These are phyloP conservation scores for Cordyceps tenuipes DNA, from an alignment of 2,329 filamentous ascomycete species.

Conservation along the genomic window DNA sequence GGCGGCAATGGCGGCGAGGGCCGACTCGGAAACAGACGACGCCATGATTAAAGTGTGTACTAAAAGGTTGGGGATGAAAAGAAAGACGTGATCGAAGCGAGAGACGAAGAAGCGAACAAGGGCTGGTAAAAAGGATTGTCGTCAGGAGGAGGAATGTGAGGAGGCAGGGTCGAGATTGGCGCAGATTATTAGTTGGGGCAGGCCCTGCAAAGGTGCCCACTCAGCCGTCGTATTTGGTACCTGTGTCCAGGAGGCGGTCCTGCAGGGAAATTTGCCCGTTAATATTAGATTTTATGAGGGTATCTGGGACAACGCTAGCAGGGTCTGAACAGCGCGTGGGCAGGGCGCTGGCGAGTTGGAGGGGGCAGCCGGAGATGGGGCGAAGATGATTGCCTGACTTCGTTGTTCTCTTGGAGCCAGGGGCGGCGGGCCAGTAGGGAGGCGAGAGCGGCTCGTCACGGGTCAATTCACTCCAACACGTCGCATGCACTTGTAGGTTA, in stretches of 20 bases:
- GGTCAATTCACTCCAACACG: background rate
- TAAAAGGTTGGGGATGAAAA: background rate
- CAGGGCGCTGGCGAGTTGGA: background rate
- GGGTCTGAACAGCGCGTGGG: background rate
- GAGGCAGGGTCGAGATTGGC: conserved; percentile 1
- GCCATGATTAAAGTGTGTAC: conserved; percentile 10
- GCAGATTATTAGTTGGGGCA: conserved; percentile 11
- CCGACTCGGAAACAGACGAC: conserved; percentile 11
- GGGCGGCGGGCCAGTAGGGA: background rate
- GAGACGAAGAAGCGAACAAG: conserved; percentile 11
- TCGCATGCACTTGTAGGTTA: background rate
- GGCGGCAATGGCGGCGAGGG: conserved; percentile 11
- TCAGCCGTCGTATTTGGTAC: background rate
- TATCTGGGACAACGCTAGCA: background rate
- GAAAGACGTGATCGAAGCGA: conserved; percentile 5
- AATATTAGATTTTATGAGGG: background rate
- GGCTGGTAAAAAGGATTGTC: background rate
- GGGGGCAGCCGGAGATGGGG: conserved; percentile 8
- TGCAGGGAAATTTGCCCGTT: conserved; percentile 7
- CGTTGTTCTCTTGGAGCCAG: background rate
- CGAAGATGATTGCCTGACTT: conserved; percentile 12
- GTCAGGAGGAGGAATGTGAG: conserved; percentile 10
- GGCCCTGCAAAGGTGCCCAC: conserved; percentile 11
- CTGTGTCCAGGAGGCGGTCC: background rate
- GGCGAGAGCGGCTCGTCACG: background rate